Conservation (phyloP, 805 yeast genomes). For the Priceomyces carsonii region DNA sequence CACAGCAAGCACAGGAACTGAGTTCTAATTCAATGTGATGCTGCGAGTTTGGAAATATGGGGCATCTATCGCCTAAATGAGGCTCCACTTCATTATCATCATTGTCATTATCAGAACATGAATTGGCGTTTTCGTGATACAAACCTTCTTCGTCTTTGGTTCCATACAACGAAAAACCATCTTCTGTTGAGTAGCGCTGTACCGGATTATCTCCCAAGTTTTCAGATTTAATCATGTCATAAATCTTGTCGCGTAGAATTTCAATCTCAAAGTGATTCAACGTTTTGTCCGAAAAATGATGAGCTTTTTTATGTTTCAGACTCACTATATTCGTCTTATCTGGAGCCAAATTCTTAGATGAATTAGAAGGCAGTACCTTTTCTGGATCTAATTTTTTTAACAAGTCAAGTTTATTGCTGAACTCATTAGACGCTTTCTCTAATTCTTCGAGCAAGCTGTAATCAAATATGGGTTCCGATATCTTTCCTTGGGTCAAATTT, state of each 20-base stretch:
- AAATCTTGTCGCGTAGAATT: slow-evolving; percentile 25
- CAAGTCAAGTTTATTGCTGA: slow-evolving; percentile 6
- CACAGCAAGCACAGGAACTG: slow-evolving; percentile 32
- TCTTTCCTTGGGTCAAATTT: not conserved
- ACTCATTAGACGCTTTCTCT: slow-evolving; percentile 25
- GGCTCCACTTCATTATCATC: slow-evolving; percentile 42
- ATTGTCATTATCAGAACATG: slow-evolving; percentile 18
- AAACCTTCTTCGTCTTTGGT: slow-evolving; percentile 42
- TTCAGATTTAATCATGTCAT: slow-evolving; percentile 20
- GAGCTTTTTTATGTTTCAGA: not conserved
- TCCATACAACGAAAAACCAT: slow-evolving; percentile 35
- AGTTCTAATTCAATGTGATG: slow-evolving; percentile 46
- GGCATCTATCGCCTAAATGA: no score
- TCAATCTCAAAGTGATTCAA: slow-evolving; percentile 29
- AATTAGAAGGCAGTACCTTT: not conserved
- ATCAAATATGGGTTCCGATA: slow-evolving; percentile 22
- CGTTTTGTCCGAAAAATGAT: no score
- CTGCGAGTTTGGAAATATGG: no score
- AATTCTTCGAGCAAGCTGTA: slow-evolving; percentile 31
- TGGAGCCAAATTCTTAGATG: not conserved
- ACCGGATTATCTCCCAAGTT: slow-evolving; percentile 12
- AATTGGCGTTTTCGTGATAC: slow-evolving; percentile 31
- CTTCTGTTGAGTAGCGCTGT: slow-evolving; percentile 4
- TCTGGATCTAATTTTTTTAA: slow-evolving; percentile 3
- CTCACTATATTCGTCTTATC: not conserved